Percentiles rank a stretch among this genome's conserved stretches.
Conservation (phyloP, 179 eudicot species). For the Beta macrorhiza region DNA sequence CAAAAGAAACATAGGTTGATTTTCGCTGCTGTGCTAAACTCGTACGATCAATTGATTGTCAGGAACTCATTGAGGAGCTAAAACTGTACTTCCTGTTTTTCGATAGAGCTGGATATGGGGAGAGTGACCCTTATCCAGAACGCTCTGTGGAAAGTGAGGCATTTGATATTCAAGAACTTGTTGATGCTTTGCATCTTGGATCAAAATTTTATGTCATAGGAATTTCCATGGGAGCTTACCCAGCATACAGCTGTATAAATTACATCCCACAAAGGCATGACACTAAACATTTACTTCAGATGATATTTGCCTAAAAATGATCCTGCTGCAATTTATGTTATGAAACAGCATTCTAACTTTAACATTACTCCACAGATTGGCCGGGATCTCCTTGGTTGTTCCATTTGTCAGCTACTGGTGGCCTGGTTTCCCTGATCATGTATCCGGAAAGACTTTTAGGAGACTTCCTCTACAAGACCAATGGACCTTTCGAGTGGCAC, state of each 20-base stretch:
- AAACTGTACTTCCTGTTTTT: conserved; percentile 57
- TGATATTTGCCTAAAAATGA: neutral
- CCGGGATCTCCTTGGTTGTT: conserved; percentile 41
- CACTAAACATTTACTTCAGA: conserved; percentile 5
- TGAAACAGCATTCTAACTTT: neutral
- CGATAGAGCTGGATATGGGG: conserved; percentile 88
- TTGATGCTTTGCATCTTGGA: conserved; percentile 71
- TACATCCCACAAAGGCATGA: conserved; percentile 66
- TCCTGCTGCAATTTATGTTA: neutral
- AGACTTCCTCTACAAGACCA: conserved; percentile 31
- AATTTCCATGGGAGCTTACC: conserved; percentile 65
- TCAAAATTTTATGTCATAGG: conserved; percentile 70
- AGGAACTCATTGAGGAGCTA: conserved; percentile 62
- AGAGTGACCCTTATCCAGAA: conserved; percentile 77
- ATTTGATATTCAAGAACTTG: conserved; percentile 72
- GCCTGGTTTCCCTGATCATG: conserved; percentile 33
- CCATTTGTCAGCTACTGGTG: conserved; percentile 49
- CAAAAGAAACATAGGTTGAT: neutral
- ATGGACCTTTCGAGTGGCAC: conserved; percentile 44
- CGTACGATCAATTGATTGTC: conserved; percentile 24
- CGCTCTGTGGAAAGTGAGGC: conserved; percentile 71
- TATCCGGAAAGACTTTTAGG: conserved; percentile 24
- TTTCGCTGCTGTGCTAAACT: neutral
- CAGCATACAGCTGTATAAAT: conserved; percentile 69
- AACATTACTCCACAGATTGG: conserved; percentile 35